phyloP scores from a whole-genome alignment of 2,329 filamentous ascomycete genomes.

The Neonectria hederae region DNA sequence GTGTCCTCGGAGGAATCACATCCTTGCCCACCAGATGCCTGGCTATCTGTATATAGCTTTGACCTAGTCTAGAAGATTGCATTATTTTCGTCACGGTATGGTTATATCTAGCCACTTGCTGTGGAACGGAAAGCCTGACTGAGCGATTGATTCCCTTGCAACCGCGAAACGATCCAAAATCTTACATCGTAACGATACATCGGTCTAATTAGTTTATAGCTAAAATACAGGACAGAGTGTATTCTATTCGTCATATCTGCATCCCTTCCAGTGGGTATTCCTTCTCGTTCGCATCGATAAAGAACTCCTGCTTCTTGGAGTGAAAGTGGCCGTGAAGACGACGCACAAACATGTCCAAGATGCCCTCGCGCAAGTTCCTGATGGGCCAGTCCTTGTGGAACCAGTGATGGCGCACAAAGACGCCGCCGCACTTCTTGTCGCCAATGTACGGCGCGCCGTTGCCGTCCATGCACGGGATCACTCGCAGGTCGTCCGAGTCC shows the following conservation, averaged over 20 bases:
- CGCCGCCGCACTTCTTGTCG: slow-evolving; percentile 35
- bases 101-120: too few species aligned
- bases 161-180: background rate
- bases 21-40: too few species aligned
- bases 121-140: too few species aligned
- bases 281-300: background rate
- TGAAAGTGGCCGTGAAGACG: slow-evolving; percentile 31
- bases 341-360: slow-evolving; percentile 29
- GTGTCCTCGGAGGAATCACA: too few species aligned
- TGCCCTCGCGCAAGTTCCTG: slow-evolving; percentile 26
- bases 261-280: slow-evolving; percentile 6
- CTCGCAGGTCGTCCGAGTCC: slow-evolving; percentile 29
- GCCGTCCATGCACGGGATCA: slow-evolving; percentile 38
- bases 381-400: slow-evolving; percentile 33
- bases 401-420: slow-evolving; percentile 42
- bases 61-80: too few species aligned
- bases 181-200: background rate
- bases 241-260: background rate
- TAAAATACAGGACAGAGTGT: background rate
- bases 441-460: slow-evolving; percentile 39
- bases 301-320: slow-evolving; percentile 12
- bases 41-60: too few species aligned
- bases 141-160: too few species aligned
- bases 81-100: too few species aligned
- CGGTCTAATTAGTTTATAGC: background rate